These are phyloP conservation scores for Lepiota venenata DNA, from an alignment of 768 basidiomycete species.

Conservation along the genomic window DNA sequence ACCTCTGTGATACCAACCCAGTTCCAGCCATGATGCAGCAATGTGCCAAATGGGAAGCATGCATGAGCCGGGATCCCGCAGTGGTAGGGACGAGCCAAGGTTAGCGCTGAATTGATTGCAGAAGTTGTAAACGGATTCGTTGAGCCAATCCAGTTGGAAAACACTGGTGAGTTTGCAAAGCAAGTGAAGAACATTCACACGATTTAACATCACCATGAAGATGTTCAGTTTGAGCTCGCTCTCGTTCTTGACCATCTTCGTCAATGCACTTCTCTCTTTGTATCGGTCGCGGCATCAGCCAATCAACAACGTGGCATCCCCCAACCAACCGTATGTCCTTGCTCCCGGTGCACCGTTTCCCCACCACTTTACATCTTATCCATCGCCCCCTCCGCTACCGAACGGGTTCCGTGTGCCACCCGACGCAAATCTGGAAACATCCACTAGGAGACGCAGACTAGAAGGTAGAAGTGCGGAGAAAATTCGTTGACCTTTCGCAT, in stretches of 20 bases:
- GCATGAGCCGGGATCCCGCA: conserved; percentile 93
- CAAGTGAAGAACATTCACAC: conserved; percentile 4
- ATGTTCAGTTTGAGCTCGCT: conserved; percentile 73
- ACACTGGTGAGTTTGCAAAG: conserved; percentile 65
- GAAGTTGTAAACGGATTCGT: conserved; percentile 97
- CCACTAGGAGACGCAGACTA: conserved; percentile 50
- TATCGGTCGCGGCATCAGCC: conserved; percentile 68
- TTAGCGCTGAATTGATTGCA: conserved; percentile 92
- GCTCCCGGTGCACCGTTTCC: conserved; percentile 37
- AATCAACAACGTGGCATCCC: conserved; percentile 25
- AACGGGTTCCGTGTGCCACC: conserved; percentile 39
- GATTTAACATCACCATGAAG: conserved; percentile 30
- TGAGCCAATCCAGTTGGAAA: conserved; percentile 97
- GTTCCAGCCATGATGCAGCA: conserved; percentile 87
- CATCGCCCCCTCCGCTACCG: conserved; percentile 47
- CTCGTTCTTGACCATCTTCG: conserved; percentile 73
- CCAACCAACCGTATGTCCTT: conserved; percentile 36
- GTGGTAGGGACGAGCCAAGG: conserved; percentile 84
- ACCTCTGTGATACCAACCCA: conserved; percentile 71
- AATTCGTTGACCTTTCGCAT: conserved; percentile 39
- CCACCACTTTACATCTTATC: conserved; percentile 44
- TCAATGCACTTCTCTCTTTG: conserved; percentile 75
- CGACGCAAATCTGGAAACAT: conserved; percentile 42
- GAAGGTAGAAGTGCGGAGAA: conserved; percentile 54
- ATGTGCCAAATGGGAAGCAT: conserved; percentile 88